These are phyloP conservation scores for Eurotiales sp. DNA, from an alignment of 2,329 filamentous ascomycete genomes.

Conservation along the genomic window DNA sequence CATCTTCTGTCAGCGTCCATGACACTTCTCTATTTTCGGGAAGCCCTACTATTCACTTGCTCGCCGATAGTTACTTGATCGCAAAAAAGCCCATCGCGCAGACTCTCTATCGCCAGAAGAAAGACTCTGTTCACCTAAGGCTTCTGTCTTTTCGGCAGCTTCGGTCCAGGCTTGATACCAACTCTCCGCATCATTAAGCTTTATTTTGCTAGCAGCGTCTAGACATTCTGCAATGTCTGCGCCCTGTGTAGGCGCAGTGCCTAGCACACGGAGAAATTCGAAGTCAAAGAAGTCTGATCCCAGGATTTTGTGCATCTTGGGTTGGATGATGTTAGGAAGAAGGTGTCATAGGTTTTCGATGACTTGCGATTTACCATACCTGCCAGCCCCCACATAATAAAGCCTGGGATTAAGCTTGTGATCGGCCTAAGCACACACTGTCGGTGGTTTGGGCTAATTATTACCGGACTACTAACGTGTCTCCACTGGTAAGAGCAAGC, in stretches of 20 bases:
- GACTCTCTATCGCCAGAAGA: slow-evolving; percentile 28
- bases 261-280: slow-evolving; percentile 39
- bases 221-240: slow-evolving; percentile 40
- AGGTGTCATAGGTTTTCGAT: too few relatives aligned
- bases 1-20: too few relatives aligned
- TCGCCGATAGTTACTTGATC: slow-evolving; percentile 38
- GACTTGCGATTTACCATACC: too few relatives aligned
- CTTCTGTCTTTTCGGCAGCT: background rate
- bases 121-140: slow-evolving; percentile 18
- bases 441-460: too few relatives aligned
- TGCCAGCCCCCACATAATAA: too few relatives aligned
- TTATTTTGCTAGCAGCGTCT: slow-evolving; percentile 34
- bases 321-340: too few relatives aligned
- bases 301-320: slow-evolving; percentile 6
- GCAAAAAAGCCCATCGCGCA: slow-evolving; percentile 34
- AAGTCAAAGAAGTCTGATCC: slow-evolving; percentile 39
- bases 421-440: too few relatives aligned
- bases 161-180: slow-evolving; percentile 39
- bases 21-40: too few relatives aligned
- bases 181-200: slow-evolving; percentile 32
- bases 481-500: too few relatives aligned
- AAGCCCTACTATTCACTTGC: slow-evolving; percentile 18
- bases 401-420: too few relatives aligned
- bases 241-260: slow-evolving; percentile 31
- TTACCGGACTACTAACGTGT: too few relatives aligned